Conservation (phyloP, 164 flowering plant genomes). For the Berberis vulgaris region DNA sequence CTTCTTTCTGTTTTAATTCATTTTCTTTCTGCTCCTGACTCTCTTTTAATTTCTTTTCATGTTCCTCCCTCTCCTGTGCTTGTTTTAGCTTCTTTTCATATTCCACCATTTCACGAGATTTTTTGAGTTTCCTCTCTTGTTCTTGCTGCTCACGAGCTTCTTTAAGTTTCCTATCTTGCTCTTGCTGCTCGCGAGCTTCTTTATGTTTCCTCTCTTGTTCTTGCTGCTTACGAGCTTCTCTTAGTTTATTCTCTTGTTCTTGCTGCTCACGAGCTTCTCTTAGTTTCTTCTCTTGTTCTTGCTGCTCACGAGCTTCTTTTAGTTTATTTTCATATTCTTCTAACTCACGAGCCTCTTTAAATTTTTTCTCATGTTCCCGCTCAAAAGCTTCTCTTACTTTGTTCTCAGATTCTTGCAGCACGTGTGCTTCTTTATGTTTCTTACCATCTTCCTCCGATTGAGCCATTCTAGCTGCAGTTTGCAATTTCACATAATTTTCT, state of each 20-base stretch:
- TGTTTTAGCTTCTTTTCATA: constrained; percentile 13
- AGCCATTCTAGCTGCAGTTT: constrained; percentile 15
- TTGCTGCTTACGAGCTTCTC: constrained; percentile 4
- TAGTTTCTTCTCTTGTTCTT: constrained; percentile 12
- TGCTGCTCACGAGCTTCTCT: constrained; percentile 7
- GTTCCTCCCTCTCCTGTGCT: constrained; percentile 21
- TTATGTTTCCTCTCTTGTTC: constrained; percentile 10
- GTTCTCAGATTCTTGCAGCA: constrained; percentile 10
- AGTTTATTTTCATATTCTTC: constrained; percentile 9
- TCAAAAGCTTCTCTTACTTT: background rate
- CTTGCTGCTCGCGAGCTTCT: constrained; percentile 2
- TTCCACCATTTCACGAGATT: constrained; percentile 7
- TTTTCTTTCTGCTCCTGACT: constrained; percentile 16
- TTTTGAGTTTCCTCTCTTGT: constrained; percentile 9
- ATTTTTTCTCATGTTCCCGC: background rate
- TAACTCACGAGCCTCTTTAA: constrained; percentile 5
- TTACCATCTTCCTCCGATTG: constrained; percentile 6
- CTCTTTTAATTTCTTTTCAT: constrained; percentile 17
- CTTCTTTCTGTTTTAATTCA: constrained; percentile 17
- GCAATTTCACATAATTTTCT: constrained; percentile 14
- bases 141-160: constrained; percentile 14
- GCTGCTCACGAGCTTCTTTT: constrained; percentile 6
- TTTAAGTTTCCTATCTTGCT: constrained; percentile 3
- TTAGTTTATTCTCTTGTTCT: constrained; percentile 9
- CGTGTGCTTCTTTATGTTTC: constrained; percentile 11